Percentiles rank a stretch among this genome's conserved stretches.
phyloP scores from a whole-genome alignment of 495 filamentous ascomycete species.

The Neurospora sp. region DNA sequence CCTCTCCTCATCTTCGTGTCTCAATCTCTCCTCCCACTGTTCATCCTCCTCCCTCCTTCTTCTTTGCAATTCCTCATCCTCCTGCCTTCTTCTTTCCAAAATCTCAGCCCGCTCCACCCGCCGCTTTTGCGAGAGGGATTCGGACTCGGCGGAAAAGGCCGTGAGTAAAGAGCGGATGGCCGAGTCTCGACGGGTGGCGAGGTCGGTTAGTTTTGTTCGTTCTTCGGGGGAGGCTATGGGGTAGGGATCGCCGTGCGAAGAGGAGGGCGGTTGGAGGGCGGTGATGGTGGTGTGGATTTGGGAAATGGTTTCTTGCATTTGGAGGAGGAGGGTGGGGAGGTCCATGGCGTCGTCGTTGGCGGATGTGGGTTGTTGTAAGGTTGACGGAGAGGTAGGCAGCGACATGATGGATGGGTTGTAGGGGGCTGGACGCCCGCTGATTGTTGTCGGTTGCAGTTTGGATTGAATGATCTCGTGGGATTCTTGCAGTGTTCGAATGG shows the following conservation, averaged over 20 bases:
- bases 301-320: conserved; percentile 28
- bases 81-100: conserved; percentile 14
- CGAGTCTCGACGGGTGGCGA: conserved; percentile 19
- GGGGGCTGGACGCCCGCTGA: neutral
- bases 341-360: conserved; percentile 12
- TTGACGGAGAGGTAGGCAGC: neutral
- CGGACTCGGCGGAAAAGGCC: conserved; percentile 15
- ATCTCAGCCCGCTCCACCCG: conserved; percentile 16
- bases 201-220: conserved; percentile 18
- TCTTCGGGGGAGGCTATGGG: conserved; percentile 9
- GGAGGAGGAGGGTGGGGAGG: conserved; percentile 19
- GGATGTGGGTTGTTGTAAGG: neutral
- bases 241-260: neutral
- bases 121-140: conserved; percentile 10
- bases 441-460: neutral
- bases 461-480: neutral
- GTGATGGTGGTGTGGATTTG: conserved; percentile 21
- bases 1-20: conserved; percentile 15
- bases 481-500: neutral
- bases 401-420: neutral
- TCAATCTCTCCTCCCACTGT: conserved; percentile 8
- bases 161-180: conserved; percentile 14
- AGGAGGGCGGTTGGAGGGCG: conserved; percentile 4
- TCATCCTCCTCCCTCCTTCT: conserved; percentile 22
- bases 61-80: conserved; percentile 25